Percentiles rank a stretch among this genome's conserved stretches.
These are phyloP conservation scores for Lecanicillium sp. DNA, from an alignment of 2,329 filamentous ascomycete genomes.

Conservation along the genomic window DNA sequence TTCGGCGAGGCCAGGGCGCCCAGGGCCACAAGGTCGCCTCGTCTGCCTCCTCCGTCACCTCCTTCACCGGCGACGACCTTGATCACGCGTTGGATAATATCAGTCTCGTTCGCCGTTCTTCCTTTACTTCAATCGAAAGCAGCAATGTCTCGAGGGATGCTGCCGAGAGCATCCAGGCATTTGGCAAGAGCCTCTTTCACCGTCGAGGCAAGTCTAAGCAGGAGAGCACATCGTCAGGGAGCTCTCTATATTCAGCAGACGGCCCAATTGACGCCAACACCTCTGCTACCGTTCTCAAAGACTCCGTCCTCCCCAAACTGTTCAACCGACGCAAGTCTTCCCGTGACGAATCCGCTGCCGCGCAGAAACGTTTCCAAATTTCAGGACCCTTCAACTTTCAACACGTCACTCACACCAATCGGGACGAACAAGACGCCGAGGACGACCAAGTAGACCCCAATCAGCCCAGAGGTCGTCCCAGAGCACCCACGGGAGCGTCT, in stretches of 20 bases:
- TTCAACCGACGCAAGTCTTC: constrained; percentile 44
- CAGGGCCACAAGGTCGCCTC: constrained; percentile 36
- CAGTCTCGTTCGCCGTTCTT: constrained; percentile 50
- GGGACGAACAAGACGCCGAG: constrained; percentile 38
- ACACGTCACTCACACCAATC: constrained; percentile 54
- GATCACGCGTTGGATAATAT: constrained; percentile 43
- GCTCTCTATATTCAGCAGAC: constrained; percentile 44
- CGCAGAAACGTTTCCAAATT: constrained; percentile 44
- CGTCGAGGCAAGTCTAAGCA: constrained; percentile 45
- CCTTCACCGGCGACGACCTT: constrained; percentile 35
- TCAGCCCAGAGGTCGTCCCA: neutral
- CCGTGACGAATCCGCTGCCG: constrained; percentile 25
- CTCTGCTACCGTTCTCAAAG: constrained; percentile 30
- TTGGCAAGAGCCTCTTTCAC: constrained; percentile 55
- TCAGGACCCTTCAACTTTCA: constrained; percentile 63
- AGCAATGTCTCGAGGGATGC: constrained; percentile 48
- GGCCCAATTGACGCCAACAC: constrained; percentile 30
- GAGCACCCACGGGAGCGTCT: constrained; percentile 6
- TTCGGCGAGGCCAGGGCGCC: constrained; percentile 25
- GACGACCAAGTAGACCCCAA: neutral
- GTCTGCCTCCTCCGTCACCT: constrained; percentile 49
- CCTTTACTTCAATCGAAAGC: constrained; percentile 48
- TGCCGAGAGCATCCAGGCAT: constrained; percentile 53
- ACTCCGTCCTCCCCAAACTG: constrained; percentile 43
- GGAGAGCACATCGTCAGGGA: constrained; percentile 44